Conservation (phyloP, 1,284 basidiomycete genomes). For the Leccinum pachyderme region DNA sequence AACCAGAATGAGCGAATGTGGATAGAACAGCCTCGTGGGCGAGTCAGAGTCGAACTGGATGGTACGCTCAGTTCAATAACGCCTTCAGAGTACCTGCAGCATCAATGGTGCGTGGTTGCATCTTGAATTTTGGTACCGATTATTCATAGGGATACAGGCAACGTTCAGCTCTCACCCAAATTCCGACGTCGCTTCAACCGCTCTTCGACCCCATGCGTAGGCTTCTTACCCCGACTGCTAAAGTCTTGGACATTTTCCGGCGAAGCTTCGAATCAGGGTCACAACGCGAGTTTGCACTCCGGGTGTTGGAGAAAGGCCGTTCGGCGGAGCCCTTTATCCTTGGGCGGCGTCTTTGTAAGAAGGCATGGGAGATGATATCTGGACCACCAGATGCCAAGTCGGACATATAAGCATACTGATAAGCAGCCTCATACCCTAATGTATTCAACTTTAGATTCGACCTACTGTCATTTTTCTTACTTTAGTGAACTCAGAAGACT, state of each 20-base stretch:
- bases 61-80: conserved; percentile 26
- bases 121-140: not conserved
- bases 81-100: conserved; percentile 21
- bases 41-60: conserved; percentile 28
- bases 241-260: conserved; percentile 45
- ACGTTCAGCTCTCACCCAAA: conserved; percentile 29
- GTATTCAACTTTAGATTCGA: conserved; percentile 10
- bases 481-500: not conserved
- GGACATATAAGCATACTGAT: conserved; percentile 15
- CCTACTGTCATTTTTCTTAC: not conserved
- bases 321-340: conserved; percentile 53
- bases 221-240: conserved; percentile 48
- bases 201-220: conserved; percentile 46
- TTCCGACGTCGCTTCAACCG: conserved; percentile 38
- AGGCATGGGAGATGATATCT: conserved; percentile 48
- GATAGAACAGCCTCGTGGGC: conserved; percentile 25
- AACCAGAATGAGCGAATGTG: conserved; percentile 20
- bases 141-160: conserved; percentile 25
- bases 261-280: conserved; percentile 51
- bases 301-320: conserved; percentile 54
- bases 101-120: conserved; percentile 23
- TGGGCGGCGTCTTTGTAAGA: conserved; percentile 45
- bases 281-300: conserved; percentile 47
- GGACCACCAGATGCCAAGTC: conserved; percentile 29
- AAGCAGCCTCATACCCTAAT: conserved; percentile 25